Conservation (phyloP, 345 rosid genomes). For the Pistacia vera region DNA sequence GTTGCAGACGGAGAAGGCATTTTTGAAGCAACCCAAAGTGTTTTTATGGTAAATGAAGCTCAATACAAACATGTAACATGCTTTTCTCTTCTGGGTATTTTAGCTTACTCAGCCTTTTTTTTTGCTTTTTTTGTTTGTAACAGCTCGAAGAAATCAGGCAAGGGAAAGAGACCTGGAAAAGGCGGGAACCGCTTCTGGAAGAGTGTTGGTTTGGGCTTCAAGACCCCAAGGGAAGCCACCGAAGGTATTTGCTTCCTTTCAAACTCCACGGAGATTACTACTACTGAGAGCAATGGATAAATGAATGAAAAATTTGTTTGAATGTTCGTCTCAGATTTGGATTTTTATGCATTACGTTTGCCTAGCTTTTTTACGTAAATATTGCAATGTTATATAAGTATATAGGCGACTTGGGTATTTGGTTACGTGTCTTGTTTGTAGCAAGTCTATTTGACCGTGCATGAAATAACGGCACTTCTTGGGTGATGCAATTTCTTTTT, state of each 20-base stretch:
- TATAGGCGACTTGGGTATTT: too few relatives aligned
- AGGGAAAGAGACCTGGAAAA: constrained; percentile 96
- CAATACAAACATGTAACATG: not conserved
- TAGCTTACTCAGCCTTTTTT: not conserved
- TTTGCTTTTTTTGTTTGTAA: not conserved
- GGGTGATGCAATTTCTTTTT: too few relatives aligned
- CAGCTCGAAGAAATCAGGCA: constrained; percentile 81
- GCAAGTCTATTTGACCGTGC: too few relatives aligned
- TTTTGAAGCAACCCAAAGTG: constrained; percentile 81
- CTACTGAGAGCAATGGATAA: too few relatives aligned
- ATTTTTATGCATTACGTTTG: too few relatives aligned
- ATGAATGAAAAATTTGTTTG: not conserved
- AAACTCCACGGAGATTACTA: too few relatives aligned
- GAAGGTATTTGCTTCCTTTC: constrained; percentile 50
- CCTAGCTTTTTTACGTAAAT: too few relatives aligned
- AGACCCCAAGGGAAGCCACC: constrained; percentile 88
- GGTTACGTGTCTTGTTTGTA: too few relatives aligned
- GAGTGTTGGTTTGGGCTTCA: constrained; percentile 87
- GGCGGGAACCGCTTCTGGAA: constrained; percentile 91
- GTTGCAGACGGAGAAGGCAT: constrained; percentile 78
- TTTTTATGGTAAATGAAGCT: constrained; percentile 52
- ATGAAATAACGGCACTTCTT: too few relatives aligned
- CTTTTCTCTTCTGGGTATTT: not conserved
- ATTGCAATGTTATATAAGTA: too few relatives aligned
- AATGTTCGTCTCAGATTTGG: not conserved